A percentile compares a stretch with the other conserved stretches of the same genome.
These are phyloP conservation scores for Gossypium aridum DNA, from an alignment of 441 rosid genomes.

Conservation along the genomic window DNA sequence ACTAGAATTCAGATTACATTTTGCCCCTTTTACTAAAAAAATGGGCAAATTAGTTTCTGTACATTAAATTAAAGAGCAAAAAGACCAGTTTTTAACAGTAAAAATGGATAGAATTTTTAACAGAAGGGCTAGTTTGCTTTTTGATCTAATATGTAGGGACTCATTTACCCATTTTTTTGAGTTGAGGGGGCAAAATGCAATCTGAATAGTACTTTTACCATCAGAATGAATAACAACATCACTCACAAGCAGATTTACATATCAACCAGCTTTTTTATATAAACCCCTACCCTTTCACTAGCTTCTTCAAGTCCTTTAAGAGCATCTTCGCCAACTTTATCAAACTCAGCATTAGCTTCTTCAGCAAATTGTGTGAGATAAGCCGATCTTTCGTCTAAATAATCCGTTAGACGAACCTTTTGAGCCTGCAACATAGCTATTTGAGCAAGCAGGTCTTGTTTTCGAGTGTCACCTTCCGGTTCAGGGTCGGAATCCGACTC, in stretches of 20 bases:
- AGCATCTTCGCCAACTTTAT: slow-evolving; percentile 84
- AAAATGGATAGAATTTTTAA: too few species aligned
- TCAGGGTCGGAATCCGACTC: slow-evolving; percentile 17
- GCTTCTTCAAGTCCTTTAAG: slow-evolving; percentile 82
- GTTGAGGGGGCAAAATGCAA: too few species aligned
- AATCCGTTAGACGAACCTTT: slow-evolving; percentile 79
- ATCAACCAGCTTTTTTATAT: neutral
- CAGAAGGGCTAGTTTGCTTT: too few species aligned
- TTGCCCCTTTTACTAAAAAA: too few species aligned
- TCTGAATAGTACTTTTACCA: too few species aligned
- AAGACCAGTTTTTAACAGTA: too few species aligned
- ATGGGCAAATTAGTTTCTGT: too few species aligned
- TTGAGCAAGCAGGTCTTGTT: slow-evolving; percentile 79
- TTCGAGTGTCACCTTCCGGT: slow-evolving; percentile 56
- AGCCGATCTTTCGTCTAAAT: slow-evolving; percentile 67
- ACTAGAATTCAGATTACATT: neutral
- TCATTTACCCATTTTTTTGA: too few species aligned
- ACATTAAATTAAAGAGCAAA: too few species aligned
- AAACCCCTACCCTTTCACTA: slow-evolving; percentile 60
- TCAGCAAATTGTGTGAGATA: slow-evolving; percentile 77
- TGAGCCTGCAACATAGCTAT: slow-evolving; percentile 83
- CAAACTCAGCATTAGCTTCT: slow-evolving; percentile 75
- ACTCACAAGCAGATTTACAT: neutral
- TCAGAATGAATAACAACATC: too few species aligned
- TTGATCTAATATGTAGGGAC: too few species aligned